Conservation (phyloP, 495 filamentous ascomycete species). For the Neurospora sp. region DNA sequence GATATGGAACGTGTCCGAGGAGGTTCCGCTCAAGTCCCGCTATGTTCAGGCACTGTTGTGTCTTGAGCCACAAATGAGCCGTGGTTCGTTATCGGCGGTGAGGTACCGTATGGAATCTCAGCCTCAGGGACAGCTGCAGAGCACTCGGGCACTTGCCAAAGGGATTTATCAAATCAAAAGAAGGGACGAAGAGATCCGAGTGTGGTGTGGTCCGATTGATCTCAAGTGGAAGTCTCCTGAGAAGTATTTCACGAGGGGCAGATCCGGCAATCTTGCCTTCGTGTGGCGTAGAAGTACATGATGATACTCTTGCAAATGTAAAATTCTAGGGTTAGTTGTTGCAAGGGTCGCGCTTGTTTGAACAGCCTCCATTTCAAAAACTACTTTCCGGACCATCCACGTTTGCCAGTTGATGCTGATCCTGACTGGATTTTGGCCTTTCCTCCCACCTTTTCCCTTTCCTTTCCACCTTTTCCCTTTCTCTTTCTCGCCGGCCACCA, state of each 20-base stretch:
- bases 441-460: not conserved
- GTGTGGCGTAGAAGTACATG: not conserved
- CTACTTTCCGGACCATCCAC: not conserved
- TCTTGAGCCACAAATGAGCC: not conserved
- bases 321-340: not conserved
- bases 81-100: not conserved
- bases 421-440: not conserved
- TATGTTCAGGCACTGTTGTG: not conserved
- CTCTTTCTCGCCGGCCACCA: not conserved
- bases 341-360: constrained; percentile 1
- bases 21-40: not conserved
- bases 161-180: not conserved
- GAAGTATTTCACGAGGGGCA: not conserved
- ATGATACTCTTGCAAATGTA: not conserved
- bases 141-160: not conserved
- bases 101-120: not conserved
- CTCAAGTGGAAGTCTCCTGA: not conserved
- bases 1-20: not conserved
- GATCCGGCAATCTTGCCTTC: not conserved
- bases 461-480: not conserved
- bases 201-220: not conserved
- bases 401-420: constrained; percentile 3
- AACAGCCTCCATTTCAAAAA: not conserved
- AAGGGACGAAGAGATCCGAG: not conserved
- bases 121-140: not conserved